Conservation (phyloP, 2,329 filamentous ascomycete genomes). For the Coniella vitis region DNA sequence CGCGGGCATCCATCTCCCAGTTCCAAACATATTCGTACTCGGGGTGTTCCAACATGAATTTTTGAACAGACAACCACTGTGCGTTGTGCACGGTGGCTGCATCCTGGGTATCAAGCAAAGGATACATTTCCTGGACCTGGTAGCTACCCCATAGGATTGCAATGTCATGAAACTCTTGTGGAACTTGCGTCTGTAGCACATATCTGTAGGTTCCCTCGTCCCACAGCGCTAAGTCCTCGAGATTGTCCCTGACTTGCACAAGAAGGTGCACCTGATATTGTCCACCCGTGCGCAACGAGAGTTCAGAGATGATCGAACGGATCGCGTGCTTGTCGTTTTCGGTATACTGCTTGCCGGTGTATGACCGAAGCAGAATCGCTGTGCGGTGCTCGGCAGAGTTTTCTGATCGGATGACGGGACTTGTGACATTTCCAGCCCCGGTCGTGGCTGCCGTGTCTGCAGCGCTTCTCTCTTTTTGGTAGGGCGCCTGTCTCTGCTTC, state of each 20-base stretch:
- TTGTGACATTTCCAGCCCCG: not conserved
- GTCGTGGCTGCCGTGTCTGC: not conserved
- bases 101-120: slow-evolving; percentile 53
- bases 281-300: slow-evolving; percentile 67
- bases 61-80: slow-evolving; percentile 68
- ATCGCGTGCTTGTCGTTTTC: slow-evolving; percentile 74
- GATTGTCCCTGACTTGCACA: slow-evolving; percentile 63
- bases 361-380: slow-evolving; percentile 69
- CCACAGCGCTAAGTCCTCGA: slow-evolving; percentile 47
- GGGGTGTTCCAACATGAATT: slow-evolving; percentile 67
- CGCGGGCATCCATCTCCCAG: slow-evolving; percentile 78
- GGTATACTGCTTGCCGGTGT: slow-evolving; percentile 67
- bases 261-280: slow-evolving; percentile 77
- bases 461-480: not conserved
- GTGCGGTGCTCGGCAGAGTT: slow-evolving; percentile 47
- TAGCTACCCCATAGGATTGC: slow-evolving; percentile 68
- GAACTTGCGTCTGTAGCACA: slow-evolving; percentile 41
- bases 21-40: slow-evolving; percentile 82
- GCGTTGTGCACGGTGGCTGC: slow-evolving; percentile 49
- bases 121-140: slow-evolving; percentile 72
- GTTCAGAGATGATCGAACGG: slow-evolving; percentile 70
- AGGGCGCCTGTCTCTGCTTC: slow-evolving; percentile 14
- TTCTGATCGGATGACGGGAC: slow-evolving; percentile 5
- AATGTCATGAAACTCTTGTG: slow-evolving; percentile 52
- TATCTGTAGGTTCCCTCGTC: slow-evolving; percentile 51